These are phyloP conservation scores for Durotheca rogersii DNA, from an alignment of 495 filamentous ascomycete genomes.

Conservation along the genomic window DNA sequence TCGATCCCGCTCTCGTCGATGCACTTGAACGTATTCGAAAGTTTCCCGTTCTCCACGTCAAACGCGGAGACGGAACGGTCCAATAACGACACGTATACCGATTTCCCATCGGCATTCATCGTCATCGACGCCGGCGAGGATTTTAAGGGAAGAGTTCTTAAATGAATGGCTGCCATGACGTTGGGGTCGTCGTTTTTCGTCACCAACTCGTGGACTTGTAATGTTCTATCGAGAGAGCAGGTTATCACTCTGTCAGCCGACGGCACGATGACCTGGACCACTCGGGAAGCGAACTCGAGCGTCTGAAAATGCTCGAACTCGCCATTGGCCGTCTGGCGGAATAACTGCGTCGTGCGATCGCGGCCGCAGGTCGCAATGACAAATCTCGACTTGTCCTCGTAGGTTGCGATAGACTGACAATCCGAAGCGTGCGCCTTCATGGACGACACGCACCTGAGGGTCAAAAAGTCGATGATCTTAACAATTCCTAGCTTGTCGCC, in stretches of 20 bases:
- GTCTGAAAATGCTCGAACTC: slow-evolving; percentile 53
- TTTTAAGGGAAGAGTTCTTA: slow-evolving; percentile 75
- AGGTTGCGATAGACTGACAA: slow-evolving; percentile 76
- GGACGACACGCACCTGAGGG: slow-evolving; percentile 56
- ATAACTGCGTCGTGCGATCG: slow-evolving; percentile 89
- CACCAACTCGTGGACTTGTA: slow-evolving; percentile 76
- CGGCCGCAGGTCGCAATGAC: slow-evolving; percentile 79
- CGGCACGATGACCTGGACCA: slow-evolving; percentile 50
- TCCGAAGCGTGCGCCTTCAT: slow-evolving; percentile 85
- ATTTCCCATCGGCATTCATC: slow-evolving; percentile 59
- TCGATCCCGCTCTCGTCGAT: slow-evolving; percentile 76
- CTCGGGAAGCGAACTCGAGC: slow-evolving; percentile 49
- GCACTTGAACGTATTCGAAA: slow-evolving; percentile 72
- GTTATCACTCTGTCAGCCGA: slow-evolving; percentile 68
- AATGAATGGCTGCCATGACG: slow-evolving; percentile 71
- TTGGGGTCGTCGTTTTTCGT: slow-evolving; percentile 67
- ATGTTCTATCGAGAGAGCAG: slow-evolving; percentile 82
- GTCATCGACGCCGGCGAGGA: slow-evolving; percentile 84
- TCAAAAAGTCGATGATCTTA: slow-evolving; percentile 54
- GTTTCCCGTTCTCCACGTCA: slow-evolving; percentile 70
- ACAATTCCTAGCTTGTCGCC: slow-evolving; percentile 86
- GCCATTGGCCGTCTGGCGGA: slow-evolving; percentile 56
- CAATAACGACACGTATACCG: slow-evolving; percentile 72
- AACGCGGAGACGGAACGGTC: slow-evolving; percentile 80
- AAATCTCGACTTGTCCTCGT: slow-evolving; percentile 52